Base-by-base conservation (phyloP, 768 basidiomycete genomes). In the Albatrellus ellisii region DNA sequence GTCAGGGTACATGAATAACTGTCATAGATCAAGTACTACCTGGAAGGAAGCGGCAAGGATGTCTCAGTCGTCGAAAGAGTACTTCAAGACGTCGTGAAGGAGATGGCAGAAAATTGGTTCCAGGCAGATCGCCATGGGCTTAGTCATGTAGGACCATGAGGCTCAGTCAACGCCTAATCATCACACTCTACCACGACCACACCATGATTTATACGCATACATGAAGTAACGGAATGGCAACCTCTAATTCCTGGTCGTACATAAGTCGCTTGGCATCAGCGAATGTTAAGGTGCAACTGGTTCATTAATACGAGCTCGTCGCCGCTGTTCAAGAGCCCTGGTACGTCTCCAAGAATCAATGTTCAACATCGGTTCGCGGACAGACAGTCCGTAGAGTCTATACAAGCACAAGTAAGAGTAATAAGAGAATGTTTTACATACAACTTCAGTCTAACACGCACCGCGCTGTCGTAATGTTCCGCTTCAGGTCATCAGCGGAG, bases 21-120 rank as follows among this genome's bases (percentile, higher is more conserved):
- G 34, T 28, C 40, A 26, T 40, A 69, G 83, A 85, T 90, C 62
- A 92, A 92, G 56, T 88, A 82, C 57, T 92, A 92, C 54, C 63
- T 91, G 22, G 89, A 92, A 62, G 89, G 84, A 9, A 71, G 64
- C 37, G 85, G 86, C 0, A 63, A 56, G 37, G 60, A 82, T 48
- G 52, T 61, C 0, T 46, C 46, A n/a, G 53, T 55, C 0, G 75
- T 90, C 4, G 60, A 60, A 2, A 51, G 47, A 4, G 56, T 74
- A 27, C 65, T 91, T n/a, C 58, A 60, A 4, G 56, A 54, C 31
- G 77, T 85, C 0, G 69, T 83, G 2, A 57, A 61, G 29, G 79
- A 82, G 47, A 59, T 91, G 8, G 69, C 70, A 14, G 59, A 65
- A 15, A 63, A 65, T 12, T 91, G 88, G 88, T 66, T 91, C 59